Evolutionary conservation across 768 basidiomycete genomes (phyloP).

Genomic region (Suillus fuscotomentosus): DNA sequence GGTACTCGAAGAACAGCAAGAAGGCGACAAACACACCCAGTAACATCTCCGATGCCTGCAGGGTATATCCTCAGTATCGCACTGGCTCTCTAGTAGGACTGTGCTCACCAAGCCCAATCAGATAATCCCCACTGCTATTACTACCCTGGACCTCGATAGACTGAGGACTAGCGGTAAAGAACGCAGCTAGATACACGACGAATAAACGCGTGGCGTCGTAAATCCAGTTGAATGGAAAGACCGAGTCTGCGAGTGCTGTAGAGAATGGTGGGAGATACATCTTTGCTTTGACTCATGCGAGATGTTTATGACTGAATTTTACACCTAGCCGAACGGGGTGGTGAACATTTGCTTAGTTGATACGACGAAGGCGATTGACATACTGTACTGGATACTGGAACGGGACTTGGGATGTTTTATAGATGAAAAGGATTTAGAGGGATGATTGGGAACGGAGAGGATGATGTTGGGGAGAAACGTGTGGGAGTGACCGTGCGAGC

Average conservation of each 20-base stretch:
- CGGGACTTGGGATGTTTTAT: background rate
- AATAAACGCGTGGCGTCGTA: conserved; percentile 38
- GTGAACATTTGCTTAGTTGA: background rate
- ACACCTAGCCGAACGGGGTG: background rate
- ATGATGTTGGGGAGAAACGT: background rate
- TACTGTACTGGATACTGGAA: background rate
- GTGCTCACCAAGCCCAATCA: conserved; percentile 21
- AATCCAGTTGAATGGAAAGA: conserved; percentile 20
- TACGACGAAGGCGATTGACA: background rate
- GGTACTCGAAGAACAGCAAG: background rate
- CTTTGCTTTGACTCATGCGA: background rate
- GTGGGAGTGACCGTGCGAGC: background rate
- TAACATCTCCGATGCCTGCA: conserved; percentile 70
- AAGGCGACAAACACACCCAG: conserved; percentile 46
- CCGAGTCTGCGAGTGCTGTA: conserved; percentile 14
- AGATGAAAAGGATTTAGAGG: background rate
- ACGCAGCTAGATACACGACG: conserved; percentile 43
- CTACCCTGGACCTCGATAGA: conserved; percentile 21
- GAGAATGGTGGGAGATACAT: conserved; percentile 25
- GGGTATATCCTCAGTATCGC: background rate
- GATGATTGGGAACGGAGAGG: background rate
- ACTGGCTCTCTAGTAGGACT: background rate
- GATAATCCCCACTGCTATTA: conserved; percentile 12
- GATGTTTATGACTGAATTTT: background rate
- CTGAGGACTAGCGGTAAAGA: conserved; percentile 33